Evolutionary conservation across 331 rosid genomes (phyloP).

Genomic region (Rosa hybrid): DNA sequence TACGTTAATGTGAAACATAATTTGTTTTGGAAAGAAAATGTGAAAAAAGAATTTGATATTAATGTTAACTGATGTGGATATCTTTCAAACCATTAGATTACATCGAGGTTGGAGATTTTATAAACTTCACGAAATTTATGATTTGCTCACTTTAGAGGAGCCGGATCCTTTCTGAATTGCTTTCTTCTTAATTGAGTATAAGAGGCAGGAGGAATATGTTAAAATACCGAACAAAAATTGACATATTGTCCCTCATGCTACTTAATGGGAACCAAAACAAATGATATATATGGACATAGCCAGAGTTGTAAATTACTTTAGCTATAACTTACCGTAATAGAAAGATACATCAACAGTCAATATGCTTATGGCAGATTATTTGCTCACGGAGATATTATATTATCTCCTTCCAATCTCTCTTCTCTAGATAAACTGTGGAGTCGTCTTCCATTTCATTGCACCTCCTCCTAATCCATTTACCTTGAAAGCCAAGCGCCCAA

Average conservation of each 20-base stretch:
- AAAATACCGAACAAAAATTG: neutral
- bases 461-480: neutral
- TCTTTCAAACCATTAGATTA: too few species aligned
- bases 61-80: too few species aligned
- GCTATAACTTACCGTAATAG: neutral
- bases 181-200: too few species aligned
- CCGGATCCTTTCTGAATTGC: too few species aligned
- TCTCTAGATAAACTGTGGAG: neutral
- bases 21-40: too few species aligned
- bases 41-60: too few species aligned
- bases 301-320: neutral
- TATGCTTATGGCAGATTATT: neutral
- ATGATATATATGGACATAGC: neutral
- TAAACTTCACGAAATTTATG: too few species aligned
- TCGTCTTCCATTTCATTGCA: neutral
- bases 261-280: neutral
- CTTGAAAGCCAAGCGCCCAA: neutral
- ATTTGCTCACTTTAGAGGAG: too few species aligned
- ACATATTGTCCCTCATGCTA: neutral
- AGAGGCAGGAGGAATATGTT: neutral
- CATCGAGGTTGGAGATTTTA: too few species aligned
- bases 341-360: neutral
- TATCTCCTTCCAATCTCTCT: neutral
- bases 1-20: too few species aligned
- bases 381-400: neutral